Evolutionary conservation across 306 rosid genomes (phyloP), one percentile per base, ranked within the genome.

Genomic region (Dalbergia cochinchinensis): DNA sequence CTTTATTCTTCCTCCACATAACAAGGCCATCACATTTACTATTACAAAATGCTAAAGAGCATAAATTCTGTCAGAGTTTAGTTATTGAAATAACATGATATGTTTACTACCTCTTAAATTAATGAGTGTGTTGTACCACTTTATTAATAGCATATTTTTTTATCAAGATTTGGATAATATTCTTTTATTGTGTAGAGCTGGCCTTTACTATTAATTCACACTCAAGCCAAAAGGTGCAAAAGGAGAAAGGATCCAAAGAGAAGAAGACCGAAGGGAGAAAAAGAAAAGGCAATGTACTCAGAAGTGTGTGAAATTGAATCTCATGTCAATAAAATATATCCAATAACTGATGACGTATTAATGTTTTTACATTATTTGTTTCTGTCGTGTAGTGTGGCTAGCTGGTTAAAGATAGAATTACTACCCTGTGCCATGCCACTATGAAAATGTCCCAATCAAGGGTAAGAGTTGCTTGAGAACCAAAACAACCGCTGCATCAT

Each of bases 401-500:
- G 12, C 33, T 26, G 8, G 44, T 80, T 44, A 19, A 60, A 41
- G 47, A 62, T 22, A 47, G 53, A 73, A 58, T 44, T 33, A 31
- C 26, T 33, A 34, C 57, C 13, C 11, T n/a, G 8, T 4, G 1
- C 50, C 48, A 20, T 63, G 22, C 8, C 66, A 39, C 51, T 3
- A 37, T 14, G 71, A 11, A 55, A 76, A 47, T 62, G 76, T 78
- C 42, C 5, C 64, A 44, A 54, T 68, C 71, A 54, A 82, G 63
- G 63, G 39, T 6, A 6, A 39, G 13, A 74, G 53, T 78, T 79
- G 86, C 84, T 79, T 75, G 12, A 65, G 62, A 77, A 16, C 50
- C 41, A 83, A 80, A 83, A 67, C 83, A 76, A 70, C 9, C 51
- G 35, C 39, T 76, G 70, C 53, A 74, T 78, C 22, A 83, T 79